phyloP scores from a whole-genome alignment of 225 moss, liverwort and hornwort species.

The Lunularia cruciata region DNA sequence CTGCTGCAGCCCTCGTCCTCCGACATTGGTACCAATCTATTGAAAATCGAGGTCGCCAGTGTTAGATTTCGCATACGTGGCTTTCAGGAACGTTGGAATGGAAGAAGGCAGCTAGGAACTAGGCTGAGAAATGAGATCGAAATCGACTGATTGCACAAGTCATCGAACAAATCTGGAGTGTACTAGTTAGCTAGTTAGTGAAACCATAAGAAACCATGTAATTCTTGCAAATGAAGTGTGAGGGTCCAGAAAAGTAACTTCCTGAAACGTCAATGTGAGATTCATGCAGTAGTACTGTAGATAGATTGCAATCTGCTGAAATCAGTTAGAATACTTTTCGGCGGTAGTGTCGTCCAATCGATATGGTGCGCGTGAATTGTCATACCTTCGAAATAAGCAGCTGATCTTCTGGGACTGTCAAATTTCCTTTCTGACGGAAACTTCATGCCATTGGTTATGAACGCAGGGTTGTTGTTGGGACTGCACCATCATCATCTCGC shows the following conservation, averaged over 20 bases:
- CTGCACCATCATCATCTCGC: neutral
- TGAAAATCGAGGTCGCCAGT: neutral
- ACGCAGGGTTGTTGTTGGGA: neutral
- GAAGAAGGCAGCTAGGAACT: no score
- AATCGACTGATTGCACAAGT: neutral
- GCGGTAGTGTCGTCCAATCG: neutral
- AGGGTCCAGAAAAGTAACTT: constrained; percentile 1
- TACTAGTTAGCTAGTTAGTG: neutral
- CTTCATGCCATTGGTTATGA: neutral
- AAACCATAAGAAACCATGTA: neutral
- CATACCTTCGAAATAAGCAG: neutral
- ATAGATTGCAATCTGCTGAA: neutral
- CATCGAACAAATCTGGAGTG: neutral
- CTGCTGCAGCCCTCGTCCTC: neutral
- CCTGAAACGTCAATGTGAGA: neutral
- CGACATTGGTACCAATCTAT: neutral
- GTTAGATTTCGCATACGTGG: no score
- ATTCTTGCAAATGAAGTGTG: neutral
- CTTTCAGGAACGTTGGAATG: no score
- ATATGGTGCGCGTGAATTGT: neutral
- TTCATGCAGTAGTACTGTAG: neutral
- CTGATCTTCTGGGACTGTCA: neutral
- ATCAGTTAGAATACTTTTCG: neutral
- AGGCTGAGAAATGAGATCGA: no score
- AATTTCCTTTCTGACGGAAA: neutral